phyloP scores from a whole-genome alignment of 78 protist genomes.

The Dictyostelium intermedium region DNA sequence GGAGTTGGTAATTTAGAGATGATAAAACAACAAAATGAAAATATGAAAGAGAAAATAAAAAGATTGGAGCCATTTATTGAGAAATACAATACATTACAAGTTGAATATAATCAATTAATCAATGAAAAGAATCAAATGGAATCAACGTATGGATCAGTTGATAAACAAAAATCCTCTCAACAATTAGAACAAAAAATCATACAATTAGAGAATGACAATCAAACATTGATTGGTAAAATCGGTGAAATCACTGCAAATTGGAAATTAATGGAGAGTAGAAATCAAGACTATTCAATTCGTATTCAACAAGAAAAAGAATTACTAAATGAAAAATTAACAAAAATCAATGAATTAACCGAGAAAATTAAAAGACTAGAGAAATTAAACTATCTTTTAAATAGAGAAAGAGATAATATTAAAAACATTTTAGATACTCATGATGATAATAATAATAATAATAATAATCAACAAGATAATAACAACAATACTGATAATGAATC shows the following conservation, averaged over 20 bases:
- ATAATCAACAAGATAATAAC: too few relatives aligned
- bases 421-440: conserved; percentile 50
- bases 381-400: conserved; percentile 13
- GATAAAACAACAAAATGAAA: conserved; percentile 20
- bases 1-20: conserved; percentile 45
- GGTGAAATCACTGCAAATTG: conserved; percentile 39
- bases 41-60: conserved; percentile 8
- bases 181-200: conserved; percentile 23
- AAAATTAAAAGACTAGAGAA: conserved; percentile 3
- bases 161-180: neutral
- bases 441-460: neutral
- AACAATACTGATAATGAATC: neutral
- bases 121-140: conserved; percentile 1
- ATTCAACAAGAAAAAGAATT: neutral
- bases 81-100: conserved; percentile 12
- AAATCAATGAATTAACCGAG: conserved; percentile 16
- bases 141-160: neutral
- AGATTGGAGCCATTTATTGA: conserved; percentile 13
- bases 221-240: conserved; percentile 21
- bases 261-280: conserved; percentile 29
- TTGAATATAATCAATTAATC: neutral
- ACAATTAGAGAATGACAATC: conserved; percentile 31
- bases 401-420: conserved; percentile 49
- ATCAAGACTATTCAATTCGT: neutral
- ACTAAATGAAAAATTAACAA: neutral